Percentiles rank a stretch among this genome's conserved stretches.
phyloP scores from a whole-genome alignment of 129 eudicot genomes.

The Helianthus tuberosus region DNA sequence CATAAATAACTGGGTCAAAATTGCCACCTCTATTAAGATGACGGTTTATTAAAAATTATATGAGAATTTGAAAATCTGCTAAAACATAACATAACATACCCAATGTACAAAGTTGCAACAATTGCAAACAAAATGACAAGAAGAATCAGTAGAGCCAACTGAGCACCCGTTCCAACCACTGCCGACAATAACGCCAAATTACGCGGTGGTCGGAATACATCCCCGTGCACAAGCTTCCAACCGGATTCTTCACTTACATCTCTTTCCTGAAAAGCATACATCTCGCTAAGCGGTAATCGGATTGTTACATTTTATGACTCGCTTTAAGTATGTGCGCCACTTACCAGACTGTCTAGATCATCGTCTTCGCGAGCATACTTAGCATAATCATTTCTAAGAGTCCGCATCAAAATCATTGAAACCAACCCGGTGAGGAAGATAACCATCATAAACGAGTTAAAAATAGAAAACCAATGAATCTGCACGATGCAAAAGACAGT shows the following conservation, averaged over 20 bases:
- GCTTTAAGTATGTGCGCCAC: background rate
- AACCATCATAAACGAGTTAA: conserved; percentile 94
- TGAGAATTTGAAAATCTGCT: conserved; percentile 1
- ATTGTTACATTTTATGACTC: background rate
- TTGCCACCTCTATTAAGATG: conserved; percentile 1
- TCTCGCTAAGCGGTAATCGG: background rate
- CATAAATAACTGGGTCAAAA: background rate
- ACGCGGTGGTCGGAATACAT: conserved; percentile 83
- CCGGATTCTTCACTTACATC: conserved; percentile 97
- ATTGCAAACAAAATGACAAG: conserved; percentile 90
- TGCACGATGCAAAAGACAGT: conserved; percentile 30
- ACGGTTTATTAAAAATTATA: background rate
- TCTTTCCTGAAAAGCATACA: conserved; percentile 59
- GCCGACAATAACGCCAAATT: conserved; percentile 78
- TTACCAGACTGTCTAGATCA: conserved; percentile 80
- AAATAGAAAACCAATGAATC: conserved; percentile 93
- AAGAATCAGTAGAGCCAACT: conserved; percentile 68
- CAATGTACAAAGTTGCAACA: conserved; percentile 79
- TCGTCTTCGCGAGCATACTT: conserved; percentile 92
- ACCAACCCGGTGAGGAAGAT: conserved; percentile 83
- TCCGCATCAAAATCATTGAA: conserved; percentile 85
- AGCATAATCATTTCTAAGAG: conserved; percentile 87
- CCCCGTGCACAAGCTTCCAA: conserved; percentile 97
- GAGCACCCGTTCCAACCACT: conserved; percentile 92
- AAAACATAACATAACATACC: conserved; percentile 79